Conservation (phyloP, 208 protist species). For the Leishmania arabica region DNA sequence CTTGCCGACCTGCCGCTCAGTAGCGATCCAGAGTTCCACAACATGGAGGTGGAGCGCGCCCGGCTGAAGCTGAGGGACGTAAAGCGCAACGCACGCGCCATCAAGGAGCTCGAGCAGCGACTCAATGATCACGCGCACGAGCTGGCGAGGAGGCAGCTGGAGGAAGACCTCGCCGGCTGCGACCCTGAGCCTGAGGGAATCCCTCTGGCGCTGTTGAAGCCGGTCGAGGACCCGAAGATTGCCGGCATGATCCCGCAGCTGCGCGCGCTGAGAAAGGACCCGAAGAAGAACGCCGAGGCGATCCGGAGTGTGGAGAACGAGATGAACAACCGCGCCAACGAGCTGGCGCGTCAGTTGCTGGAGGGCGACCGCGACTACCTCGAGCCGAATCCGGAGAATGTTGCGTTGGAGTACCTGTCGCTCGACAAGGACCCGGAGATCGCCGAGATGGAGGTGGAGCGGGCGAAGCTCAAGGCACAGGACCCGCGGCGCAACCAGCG, state of each 20-base stretch:
- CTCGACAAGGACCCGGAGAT: slow-evolving; percentile 72
- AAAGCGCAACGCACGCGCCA: slow-evolving; percentile 43
- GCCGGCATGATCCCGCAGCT: slow-evolving; percentile 61
- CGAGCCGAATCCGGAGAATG: slow-evolving; percentile 59
- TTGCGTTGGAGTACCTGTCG: slow-evolving; percentile 62
- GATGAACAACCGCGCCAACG: slow-evolving; percentile 82
- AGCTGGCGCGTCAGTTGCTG: slow-evolving; percentile 66
- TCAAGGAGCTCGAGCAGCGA: slow-evolving; percentile 58
- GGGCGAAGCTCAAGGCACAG: slow-evolving; percentile 68
- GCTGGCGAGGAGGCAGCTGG: slow-evolving; percentile 61
- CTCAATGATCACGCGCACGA: slow-evolving; percentile 78
- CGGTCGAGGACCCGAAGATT: slow-evolving; percentile 52
- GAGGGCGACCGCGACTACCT: slow-evolving; percentile 77
- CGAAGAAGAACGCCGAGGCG: slow-evolving; percentile 31
- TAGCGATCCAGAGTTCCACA: slow-evolving; percentile 51
- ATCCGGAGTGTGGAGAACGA: slow-evolving; percentile 55
- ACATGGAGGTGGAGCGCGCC: slow-evolving; percentile 70
- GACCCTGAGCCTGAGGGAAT: slow-evolving; percentile 72
- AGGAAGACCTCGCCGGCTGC: slow-evolving; percentile 56
- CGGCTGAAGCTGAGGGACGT: slow-evolving; percentile 73
- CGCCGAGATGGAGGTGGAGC: slow-evolving; percentile 67
- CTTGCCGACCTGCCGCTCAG: slow-evolving; percentile 52
- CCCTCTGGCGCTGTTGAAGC: slow-evolving; percentile 60
- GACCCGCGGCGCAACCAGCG: slow-evolving; percentile 63
- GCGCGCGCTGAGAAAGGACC: slow-evolving; percentile 66